These are phyloP conservation scores for Ambrosia trifida DNA, from an alignment of 129 eudicot species.

Conservation along the genomic window DNA sequence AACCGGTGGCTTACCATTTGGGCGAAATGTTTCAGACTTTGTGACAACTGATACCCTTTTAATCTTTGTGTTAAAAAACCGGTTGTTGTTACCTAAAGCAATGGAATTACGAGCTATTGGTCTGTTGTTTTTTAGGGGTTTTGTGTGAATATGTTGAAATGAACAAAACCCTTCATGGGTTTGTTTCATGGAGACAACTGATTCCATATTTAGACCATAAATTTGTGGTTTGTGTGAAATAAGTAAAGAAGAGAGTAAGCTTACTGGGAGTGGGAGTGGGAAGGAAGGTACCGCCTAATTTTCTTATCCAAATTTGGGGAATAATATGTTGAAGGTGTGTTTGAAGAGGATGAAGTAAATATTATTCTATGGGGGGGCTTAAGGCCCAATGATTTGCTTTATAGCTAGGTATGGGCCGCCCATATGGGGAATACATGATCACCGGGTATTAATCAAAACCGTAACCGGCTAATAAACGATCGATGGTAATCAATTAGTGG, in stretches of 20 bases:
- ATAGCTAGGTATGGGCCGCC: no score
- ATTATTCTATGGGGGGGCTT: conserved; percentile 7
- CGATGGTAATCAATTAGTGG: no score
- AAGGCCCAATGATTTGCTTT: background rate
- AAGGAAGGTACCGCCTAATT: conserved; percentile 35
- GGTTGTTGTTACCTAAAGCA: conserved; percentile 23
- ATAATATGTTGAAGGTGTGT: background rate
- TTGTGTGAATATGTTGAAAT: conserved; percentile 39
- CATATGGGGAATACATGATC: no score
- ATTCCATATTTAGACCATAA: conserved; percentile 51
- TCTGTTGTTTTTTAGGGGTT: conserved; percentile 21
- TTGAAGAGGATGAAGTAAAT: background rate
- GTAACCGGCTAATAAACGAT: no score
- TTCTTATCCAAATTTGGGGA: conserved; percentile 32
- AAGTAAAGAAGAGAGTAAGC: conserved; percentile 14
- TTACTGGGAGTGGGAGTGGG: no score
- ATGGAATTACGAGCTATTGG: conserved; percentile 31
- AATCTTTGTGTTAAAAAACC: conserved; percentile 39
- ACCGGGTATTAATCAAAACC: no score
- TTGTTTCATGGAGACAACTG: conserved; percentile 50
- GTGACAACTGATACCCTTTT: conserved; percentile 45
- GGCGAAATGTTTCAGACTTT: conserved; percentile 29
- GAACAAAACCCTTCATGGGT: conserved; percentile 59
- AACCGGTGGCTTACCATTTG: conserved; percentile 40
- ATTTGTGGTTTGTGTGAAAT: background rate